These are phyloP conservation scores for Talaromyces sp. DNA, from an alignment of 2,329 filamentous ascomycete genomes.

Conservation along the genomic window DNA sequence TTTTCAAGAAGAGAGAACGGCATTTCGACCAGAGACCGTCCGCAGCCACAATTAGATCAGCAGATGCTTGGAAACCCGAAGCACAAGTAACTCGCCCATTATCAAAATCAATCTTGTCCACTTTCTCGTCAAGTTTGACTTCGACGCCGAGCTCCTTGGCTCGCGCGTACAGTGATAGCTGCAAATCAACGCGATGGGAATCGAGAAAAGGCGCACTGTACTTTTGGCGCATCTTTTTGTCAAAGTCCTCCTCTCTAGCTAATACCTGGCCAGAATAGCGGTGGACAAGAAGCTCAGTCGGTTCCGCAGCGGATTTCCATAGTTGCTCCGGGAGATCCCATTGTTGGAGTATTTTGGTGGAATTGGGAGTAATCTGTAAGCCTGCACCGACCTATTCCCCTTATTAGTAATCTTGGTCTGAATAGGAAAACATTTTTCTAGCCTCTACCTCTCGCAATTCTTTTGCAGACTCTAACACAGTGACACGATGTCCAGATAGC, in stretches of 20 bases:
- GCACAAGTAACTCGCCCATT: not conserved
- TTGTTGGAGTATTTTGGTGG: constrained; percentile 25
- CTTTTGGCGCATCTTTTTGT: constrained; percentile 23
- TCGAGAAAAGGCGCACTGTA: constrained; percentile 44
- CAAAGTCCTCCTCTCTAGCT: constrained; percentile 27
- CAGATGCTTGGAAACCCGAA: not conserved
- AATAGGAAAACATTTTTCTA: not conserved
- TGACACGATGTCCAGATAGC: constrained; percentile 32
- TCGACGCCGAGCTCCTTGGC: not conserved
- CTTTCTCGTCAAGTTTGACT: not conserved
- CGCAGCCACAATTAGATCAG: not conserved
- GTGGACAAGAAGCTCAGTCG: constrained; percentile 22
- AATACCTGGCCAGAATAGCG: constrained; percentile 18
- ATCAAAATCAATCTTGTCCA: not conserved
- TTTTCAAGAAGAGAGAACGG: not conserved
- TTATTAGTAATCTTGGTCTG: not conserved
- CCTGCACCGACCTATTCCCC: not conserved
- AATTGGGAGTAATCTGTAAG: constrained; percentile 29
- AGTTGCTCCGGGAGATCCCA: constrained; percentile 27
- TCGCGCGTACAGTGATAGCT: constrained; percentile 21
- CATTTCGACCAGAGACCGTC: not conserved
- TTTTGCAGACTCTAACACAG: not conserved
- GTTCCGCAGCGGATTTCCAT: constrained; percentile 27
- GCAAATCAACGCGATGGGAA: constrained; percentile 47
- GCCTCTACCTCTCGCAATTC: not conserved